Evolutionary conservation across 345 rosid genomes (phyloP).

Genomic region (Theobroma cacao): DNA sequence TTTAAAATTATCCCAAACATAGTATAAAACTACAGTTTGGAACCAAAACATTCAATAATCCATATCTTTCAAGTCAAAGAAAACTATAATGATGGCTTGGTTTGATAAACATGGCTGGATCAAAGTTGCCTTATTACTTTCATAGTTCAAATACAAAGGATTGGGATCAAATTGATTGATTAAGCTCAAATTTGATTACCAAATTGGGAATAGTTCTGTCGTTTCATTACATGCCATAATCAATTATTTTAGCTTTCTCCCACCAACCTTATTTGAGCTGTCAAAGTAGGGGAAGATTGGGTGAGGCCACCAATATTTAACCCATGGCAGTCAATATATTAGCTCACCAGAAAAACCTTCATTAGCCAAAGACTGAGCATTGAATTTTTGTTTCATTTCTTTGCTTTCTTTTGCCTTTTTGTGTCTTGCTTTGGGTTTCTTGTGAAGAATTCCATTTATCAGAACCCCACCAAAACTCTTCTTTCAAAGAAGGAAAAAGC

Average conservation of each 20-base stretch:
- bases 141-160: not conserved
- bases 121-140: not conserved
- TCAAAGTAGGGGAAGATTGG: constrained; percentile 16
- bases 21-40: no score
- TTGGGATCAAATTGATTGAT: not conserved
- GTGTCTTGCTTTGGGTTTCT: constrained; percentile 13
- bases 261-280: constrained; percentile 22
- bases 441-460: constrained; percentile 9
- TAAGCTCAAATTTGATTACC: not conserved
- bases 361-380: not conserved
- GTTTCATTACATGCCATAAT: not conserved
- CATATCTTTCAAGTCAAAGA: not conserved
- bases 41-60: not conserved
- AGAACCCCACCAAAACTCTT: constrained; percentile 29
- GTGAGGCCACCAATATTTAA: constrained; percentile 34
- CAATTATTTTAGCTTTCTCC: not conserved
- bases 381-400: not conserved
- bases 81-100: not conserved
- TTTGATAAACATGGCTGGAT: not conserved
- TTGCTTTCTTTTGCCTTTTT: not conserved
- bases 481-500: not conserved
- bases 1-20: not conserved
- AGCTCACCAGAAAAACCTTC: constrained; percentile 42
- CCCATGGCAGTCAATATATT: constrained; percentile 36
- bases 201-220: not conserved